Base-by-base conservation (phyloP, 2,329 filamentous ascomycete species). In the Hirsutella minnesotensis region DNA sequence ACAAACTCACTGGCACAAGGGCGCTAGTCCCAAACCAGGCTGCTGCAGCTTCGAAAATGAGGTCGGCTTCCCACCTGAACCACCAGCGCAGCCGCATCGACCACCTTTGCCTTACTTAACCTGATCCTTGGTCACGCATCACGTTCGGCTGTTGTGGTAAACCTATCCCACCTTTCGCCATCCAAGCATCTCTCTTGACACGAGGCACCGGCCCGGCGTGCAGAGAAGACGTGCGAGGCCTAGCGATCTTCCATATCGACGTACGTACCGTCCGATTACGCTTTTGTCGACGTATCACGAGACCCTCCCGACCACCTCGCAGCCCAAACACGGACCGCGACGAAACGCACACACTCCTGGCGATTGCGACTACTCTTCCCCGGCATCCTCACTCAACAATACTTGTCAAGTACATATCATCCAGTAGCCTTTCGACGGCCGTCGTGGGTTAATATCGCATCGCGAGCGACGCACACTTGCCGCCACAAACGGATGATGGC, bases 401-500 rank as follows among this genome's bases (percentile, higher is more conserved):
- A 3, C 9, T 35, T n/a, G 3, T 18, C 15, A 27, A 10, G 33
- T 5, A 35, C 15, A n/a, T 9, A n/a, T 27, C 18, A 18, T 15
- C 10, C 21, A 12, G 22, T 15, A 36, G 12, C 33, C 21, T 21
- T 40, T 24, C 22, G 29, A 44, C 46, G 47, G 48, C 51, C 49
- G 54, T 48, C 47, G 49, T 48, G 40, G 52, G 54, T 51, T 53
- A 47, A 51, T 51, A 52, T 54, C 50, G 51, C 51, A 56, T 49
- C 48, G 47, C 51, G 50, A 59, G 56, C 53, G 55, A 59, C 56
- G 57, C 54, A 58, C 56, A 45, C 45, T 44, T 46, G 42, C 44
- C 56, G 54, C 59, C 59, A 66, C 64, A 62, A 70, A 38, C 73
- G 73, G 72, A 79, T 75, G 73, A 79, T 79, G 75, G 75, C 74